Percentiles rank a stretch among this genome's conserved stretches.
phyloP scores from a whole-genome alignment of 2,329 filamentous ascomycete genomes.

The Exophiala spinifera region DNA sequence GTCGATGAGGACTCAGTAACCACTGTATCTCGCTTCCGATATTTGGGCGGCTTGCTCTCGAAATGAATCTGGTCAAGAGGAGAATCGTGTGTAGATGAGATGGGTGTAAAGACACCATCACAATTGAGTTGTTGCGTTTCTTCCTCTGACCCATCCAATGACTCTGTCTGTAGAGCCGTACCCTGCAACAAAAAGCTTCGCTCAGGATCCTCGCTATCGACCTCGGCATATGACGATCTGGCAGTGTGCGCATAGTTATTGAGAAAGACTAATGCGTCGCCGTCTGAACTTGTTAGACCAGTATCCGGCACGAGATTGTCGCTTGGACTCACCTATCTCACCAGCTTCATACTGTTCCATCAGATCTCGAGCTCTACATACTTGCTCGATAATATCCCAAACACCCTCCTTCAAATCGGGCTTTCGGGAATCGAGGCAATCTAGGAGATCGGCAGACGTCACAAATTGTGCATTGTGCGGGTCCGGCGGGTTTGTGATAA shows the following conservation, averaged over 20 bases:
- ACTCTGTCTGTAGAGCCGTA: not conserved
- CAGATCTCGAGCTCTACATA: constrained; percentile 22
- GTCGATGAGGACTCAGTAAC: not conserved
- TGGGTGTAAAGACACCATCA: constrained; percentile 7
- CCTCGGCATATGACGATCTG: constrained; percentile 7
- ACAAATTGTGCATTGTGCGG: constrained; percentile 18
- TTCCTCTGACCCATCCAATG: constrained; percentile 5
- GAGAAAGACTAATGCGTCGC: constrained; percentile 23
- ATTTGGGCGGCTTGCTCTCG: not conserved
- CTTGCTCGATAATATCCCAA: constrained; percentile 25
- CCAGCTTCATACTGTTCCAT: constrained; percentile 26
- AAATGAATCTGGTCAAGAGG: constrained; percentile 3
- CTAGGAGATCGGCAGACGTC: constrained; percentile 20
- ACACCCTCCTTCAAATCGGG: constrained; percentile 21
- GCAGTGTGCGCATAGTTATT: constrained; percentile 13
- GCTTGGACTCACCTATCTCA: constrained; percentile 24
- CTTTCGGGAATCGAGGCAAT: constrained; percentile 25
- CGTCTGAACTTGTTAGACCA: constrained; percentile 17
- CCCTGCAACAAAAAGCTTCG: not conserved
- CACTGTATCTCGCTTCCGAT: constrained; percentile 4
- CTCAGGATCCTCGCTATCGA: constrained; percentile 8
- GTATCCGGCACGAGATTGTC: not conserved
- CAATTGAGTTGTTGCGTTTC: not conserved
- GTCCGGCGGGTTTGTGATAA: constrained; percentile 21
- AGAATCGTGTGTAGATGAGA: constrained; percentile 10